phyloP scores from a whole-genome alignment of 1,284 basidiomycete genomes.

The Athelia psychrophila region DNA sequence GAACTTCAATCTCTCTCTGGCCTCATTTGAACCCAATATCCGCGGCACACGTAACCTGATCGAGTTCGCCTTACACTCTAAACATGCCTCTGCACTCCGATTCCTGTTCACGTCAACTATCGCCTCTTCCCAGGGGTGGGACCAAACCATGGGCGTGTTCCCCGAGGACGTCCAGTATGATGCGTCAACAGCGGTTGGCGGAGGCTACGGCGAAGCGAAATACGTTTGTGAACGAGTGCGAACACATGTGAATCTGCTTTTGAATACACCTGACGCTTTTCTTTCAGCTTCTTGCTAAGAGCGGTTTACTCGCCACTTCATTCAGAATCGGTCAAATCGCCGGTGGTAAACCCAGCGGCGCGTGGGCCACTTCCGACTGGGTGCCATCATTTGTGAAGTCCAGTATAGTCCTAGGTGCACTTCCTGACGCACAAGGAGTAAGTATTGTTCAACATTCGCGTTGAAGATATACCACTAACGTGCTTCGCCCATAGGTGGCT shows the following conservation, averaged over 20 bases:
- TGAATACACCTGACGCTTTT: background rate
- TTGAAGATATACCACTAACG: background rate
- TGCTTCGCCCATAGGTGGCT: background rate
- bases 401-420: slow-evolving; percentile 16
- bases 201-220: slow-evolving; percentile 32
- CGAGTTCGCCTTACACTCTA: slow-evolving; percentile 25
- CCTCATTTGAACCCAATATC: slow-evolving; percentile 34
- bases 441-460: slow-evolving; percentile 3
- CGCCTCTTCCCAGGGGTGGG: slow-evolving; percentile 19
- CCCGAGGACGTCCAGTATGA: slow-evolving; percentile 28
- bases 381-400: slow-evolving; percentile 22
- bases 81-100: slow-evolving; percentile 8
- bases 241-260: no score
- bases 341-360: slow-evolving; percentile 16
- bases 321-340: slow-evolving; percentile 21
- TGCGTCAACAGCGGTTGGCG: slow-evolving; percentile 16
- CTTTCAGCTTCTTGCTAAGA: slow-evolving; percentile 20
- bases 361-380: slow-evolving; percentile 23
- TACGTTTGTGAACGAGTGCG: slow-evolving; percentile 31
- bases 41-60: slow-evolving; percentile 32
- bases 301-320: slow-evolving; percentile 21
- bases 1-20: slow-evolving; percentile 37
- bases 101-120: slow-evolving; percentile 31
- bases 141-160: slow-evolving; percentile 16
- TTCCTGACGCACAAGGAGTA: slow-evolving; percentile 8